A percentile compares a stretch with the other conserved stretches of the same genome.
These are phyloP conservation scores for Aspergillus hortae DNA, from an alignment of 2,329 filamentous ascomycete genomes.

Conservation along the genomic window DNA sequence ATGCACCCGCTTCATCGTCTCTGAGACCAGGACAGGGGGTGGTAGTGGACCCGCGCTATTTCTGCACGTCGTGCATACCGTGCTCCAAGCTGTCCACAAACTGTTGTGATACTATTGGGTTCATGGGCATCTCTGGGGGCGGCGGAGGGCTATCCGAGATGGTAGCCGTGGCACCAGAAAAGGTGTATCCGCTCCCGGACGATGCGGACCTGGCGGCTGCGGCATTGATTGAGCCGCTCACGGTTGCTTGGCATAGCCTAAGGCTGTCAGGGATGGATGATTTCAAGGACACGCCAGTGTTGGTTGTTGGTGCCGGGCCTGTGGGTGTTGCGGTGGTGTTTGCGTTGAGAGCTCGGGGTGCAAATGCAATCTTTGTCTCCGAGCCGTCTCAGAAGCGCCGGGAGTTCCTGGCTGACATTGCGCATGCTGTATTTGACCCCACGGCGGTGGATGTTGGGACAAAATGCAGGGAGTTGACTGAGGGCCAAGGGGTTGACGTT, in stretches of 20 bases:
- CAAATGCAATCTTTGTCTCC: slow-evolving; percentile 5
- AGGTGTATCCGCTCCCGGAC: slow-evolving; percentile 4
- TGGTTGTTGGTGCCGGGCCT: slow-evolving; percentile 6
- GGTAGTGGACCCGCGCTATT: slow-evolving; percentile 12
- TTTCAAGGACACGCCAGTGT: background rate
- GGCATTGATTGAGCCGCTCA: slow-evolving; percentile 11
- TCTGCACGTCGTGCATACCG: slow-evolving; percentile 6
- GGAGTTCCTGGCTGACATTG: background rate
- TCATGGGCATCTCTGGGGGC: slow-evolving; percentile 11
- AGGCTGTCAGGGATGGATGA: background rate
- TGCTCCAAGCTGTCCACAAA: slow-evolving; percentile 7
- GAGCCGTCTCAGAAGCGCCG: slow-evolving; percentile 3
- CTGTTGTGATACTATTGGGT: slow-evolving; percentile 9
- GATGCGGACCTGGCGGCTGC: slow-evolving; percentile 7
- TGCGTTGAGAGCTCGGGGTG: slow-evolving; percentile 5
- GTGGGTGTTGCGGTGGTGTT: slow-evolving; percentile 5
- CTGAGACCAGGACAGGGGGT: slow-evolving; percentile 5
- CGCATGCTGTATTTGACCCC: slow-evolving; percentile 4
- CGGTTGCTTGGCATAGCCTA: slow-evolving; percentile 11
- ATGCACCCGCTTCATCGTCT: background rate
- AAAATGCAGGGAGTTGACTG: slow-evolving; percentile 1
- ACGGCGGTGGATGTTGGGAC: background rate
- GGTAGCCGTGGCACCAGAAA: slow-evolving; percentile 4
- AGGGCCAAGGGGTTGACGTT: slow-evolving; percentile 2
- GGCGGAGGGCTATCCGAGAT: slow-evolving; percentile 10